These are phyloP conservation scores for Rhododendron henanense DNA, from an alignment of 148 eudicot species.

Conservation along the genomic window DNA sequence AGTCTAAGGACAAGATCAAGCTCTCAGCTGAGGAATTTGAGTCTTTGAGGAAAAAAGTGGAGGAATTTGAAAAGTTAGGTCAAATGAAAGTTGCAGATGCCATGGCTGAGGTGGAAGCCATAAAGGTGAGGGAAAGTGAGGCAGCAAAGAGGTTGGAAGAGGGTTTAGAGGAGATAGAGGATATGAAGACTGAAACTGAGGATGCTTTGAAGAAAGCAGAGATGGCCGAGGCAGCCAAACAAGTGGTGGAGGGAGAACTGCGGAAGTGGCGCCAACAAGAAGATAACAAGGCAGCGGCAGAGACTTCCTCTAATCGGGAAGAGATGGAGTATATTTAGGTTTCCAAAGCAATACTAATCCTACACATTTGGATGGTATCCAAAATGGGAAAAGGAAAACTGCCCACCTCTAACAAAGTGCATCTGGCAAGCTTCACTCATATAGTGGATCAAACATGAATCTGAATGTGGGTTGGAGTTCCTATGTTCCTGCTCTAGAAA, in stretches of 20 bases:
- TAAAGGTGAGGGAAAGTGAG: slow-evolving; percentile 49
- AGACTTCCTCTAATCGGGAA: neutral
- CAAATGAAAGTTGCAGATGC: slow-evolving; percentile 59
- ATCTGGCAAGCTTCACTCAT: neutral
- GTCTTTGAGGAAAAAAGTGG: slow-evolving; percentile 43
- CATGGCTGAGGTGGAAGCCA: slow-evolving; percentile 58
- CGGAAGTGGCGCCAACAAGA: slow-evolving; percentile 41
- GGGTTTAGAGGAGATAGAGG: slow-evolving; percentile 49
- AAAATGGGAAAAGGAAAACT: neutral
- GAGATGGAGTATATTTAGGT: neutral
- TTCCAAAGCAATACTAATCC: neutral
- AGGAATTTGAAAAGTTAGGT: slow-evolving; percentile 38
- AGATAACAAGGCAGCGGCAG: neutral
- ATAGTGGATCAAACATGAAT: neutral
- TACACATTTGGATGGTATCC: neutral
- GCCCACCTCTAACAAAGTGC: neutral
- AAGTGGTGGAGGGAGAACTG: slow-evolving; percentile 56
- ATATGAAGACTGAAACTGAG: slow-evolving; percentile 46
- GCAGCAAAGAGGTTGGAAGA: slow-evolving; percentile 51
- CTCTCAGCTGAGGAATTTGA: slow-evolving; percentile 45
- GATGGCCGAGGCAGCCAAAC: slow-evolving; percentile 57
- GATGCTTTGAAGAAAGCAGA: slow-evolving; percentile 75
- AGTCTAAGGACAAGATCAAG: slow-evolving; percentile 32
- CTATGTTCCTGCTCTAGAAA: neutral
- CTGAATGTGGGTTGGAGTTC: neutral